Evolutionary conservation across 352 stramenopile species (phyloP).

Genomic region (Globisporangium nagaii): DNA sequence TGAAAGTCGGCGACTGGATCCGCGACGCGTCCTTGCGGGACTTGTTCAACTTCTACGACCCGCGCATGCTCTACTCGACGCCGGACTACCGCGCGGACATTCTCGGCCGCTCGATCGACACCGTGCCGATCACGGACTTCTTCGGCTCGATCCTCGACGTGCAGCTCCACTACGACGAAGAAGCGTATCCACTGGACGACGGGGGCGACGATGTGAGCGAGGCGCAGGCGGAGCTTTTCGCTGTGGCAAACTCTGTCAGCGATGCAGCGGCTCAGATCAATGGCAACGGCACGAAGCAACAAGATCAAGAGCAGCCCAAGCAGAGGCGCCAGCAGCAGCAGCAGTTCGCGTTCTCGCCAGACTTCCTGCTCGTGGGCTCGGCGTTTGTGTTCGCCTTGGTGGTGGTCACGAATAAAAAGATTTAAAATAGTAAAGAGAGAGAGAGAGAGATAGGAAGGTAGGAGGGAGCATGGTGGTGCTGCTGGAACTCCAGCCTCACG

Average conservation of each 20-base stretch:
- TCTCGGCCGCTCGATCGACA: slow-evolving; percentile 58
- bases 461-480: too few relatives aligned
- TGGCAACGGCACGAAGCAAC: neutral
- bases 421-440: slow-evolving; percentile 30
- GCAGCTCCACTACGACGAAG: slow-evolving; percentile 61
- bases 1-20: slow-evolving; percentile 76
- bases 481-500: too few relatives aligned
- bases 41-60: slow-evolving; percentile 82
- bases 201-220: neutral
- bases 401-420: slow-evolving; percentile 29
- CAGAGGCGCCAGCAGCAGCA: neutral
- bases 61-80: slow-evolving; percentile 76
- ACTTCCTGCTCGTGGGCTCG: slow-evolving; percentile 29
- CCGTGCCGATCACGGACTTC: slow-evolving; percentile 84
- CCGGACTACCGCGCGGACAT: slow-evolving; percentile 75
- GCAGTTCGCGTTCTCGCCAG: slow-evolving; percentile 39
- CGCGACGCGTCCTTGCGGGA: slow-evolving; percentile 57
- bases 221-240: too few relatives aligned
- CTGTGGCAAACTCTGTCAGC: too few relatives aligned
- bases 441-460: neutral
- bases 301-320: neutral
- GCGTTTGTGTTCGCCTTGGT: slow-evolving; percentile 18
- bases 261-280: too few relatives aligned
- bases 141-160: slow-evolving; percentile 85
- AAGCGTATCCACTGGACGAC: slow-evolving; percentile 60